Base-by-base conservation (phyloP, 257 asterid species). In the Fraxinus americana region DNA sequence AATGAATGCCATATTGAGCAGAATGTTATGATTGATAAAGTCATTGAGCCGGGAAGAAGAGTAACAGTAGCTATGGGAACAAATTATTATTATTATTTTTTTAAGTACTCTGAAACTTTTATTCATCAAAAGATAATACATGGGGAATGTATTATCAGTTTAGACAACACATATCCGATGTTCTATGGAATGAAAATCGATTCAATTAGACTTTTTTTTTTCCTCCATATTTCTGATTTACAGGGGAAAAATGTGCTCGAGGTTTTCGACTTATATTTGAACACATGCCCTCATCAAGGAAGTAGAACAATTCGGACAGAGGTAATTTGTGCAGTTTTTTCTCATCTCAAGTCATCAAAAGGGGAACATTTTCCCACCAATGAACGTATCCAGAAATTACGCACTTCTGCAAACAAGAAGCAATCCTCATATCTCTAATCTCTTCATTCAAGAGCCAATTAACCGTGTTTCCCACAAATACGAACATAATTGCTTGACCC, bases 1-100 rank as follows among this genome's bases (percentile, higher is more conserved):
- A 74, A 66, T 43, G 57, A 84, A 74, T 73, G 71, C 48, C 82
- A 23, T 79, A 38, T 50, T 67, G 12, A 81, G 90, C 96, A 96
- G 43, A 84, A 84, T 87, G 86, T 92, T 57, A 77, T 81, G 72
- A 81, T 96, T 52, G 92, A 91, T 81, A 82, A 90, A 89, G 90
- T 79, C 70, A 83, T 89, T 73, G 94, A 89, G 79, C 95, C 97
- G 39, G 99, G 99, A 45, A 87, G 16, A 86, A 90, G 99, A 86
- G 98, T 93, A 45, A 96, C 99, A 17, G 98, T 96, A 72, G 92
- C 93, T 54, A 93, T 91, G 97, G 97, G 98, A 76, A 80, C 88
- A 61, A 82, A 91, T 59, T 96, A 96, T 75, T 25, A 25, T 25
- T 25, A 25, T 25, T 25, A 0, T 25, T 25, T 25, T 25, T 25